Conservation (phyloP, 1,284 basidiomycete species). For the Sutorius eximius region DNA sequence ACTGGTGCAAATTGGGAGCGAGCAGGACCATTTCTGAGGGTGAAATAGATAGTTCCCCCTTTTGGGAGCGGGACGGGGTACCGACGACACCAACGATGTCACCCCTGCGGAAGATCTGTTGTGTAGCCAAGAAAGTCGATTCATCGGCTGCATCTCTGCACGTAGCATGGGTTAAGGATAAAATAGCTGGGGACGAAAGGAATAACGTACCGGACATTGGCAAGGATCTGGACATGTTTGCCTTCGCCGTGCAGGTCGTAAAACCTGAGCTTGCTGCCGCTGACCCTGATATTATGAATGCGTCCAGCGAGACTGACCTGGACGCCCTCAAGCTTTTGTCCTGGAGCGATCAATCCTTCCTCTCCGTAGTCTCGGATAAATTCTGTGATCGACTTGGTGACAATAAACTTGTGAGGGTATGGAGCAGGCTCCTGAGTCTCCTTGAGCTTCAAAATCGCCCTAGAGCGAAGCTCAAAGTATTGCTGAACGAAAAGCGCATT, state of each 20-base stretch:
- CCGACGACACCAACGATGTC: conserved; percentile 96
- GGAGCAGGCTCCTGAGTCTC: conserved; percentile 87
- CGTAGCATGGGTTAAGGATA: neutral
- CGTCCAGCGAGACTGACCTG: conserved; percentile 80
- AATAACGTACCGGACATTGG: conserved; percentile 75
- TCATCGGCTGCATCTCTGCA: conserved; percentile 69
- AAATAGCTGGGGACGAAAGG: neutral
- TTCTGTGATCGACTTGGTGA: conserved; percentile 72
- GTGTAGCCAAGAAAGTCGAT: conserved; percentile 70
- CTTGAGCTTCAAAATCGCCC: conserved; percentile 86
- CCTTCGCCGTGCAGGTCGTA: conserved; percentile 96
- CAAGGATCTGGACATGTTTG: conserved; percentile 93
- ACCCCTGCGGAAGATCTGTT: conserved; percentile 91
- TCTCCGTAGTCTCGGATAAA: conserved; percentile 80
- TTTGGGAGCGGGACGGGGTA: conserved; percentile 89
- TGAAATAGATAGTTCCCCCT: conserved; percentile 92
- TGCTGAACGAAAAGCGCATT: conserved; percentile 55
- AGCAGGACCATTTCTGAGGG: conserved; percentile 85
- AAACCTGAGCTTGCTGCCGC: conserved; percentile 86
- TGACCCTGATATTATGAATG: conserved; percentile 87
- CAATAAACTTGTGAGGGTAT: conserved; percentile 99
- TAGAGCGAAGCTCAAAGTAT: conserved; percentile 93
- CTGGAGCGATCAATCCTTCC: conserved; percentile 69
- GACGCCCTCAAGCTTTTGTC: conserved; percentile 54
- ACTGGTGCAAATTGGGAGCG: conserved; percentile 93